Evolutionary conservation across 177 flowering plant species (phyloP).

Genomic region (Vitis hybrid): DNA sequence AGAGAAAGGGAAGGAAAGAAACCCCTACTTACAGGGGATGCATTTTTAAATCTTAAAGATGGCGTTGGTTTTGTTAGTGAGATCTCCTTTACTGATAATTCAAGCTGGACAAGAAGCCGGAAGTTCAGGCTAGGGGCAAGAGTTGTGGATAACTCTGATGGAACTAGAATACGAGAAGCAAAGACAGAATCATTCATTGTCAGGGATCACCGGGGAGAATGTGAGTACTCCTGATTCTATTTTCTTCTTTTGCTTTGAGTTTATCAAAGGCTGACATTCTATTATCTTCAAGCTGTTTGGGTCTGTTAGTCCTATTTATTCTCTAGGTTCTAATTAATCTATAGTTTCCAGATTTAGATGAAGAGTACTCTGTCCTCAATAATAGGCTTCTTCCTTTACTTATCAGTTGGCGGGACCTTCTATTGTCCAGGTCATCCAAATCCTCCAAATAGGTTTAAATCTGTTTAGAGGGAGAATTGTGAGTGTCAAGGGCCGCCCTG

Average conservation of each 20-base stretch:
- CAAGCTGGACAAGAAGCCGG: conserved; percentile 98
- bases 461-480: too few relatives aligned
- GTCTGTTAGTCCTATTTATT: too few relatives aligned
- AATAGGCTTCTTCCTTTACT: too few relatives aligned
- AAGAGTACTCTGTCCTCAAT: too few relatives aligned
- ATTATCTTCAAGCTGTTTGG: too few relatives aligned
- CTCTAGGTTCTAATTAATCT: too few relatives aligned
- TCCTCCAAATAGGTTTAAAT: too few relatives aligned
- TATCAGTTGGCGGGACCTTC: too few relatives aligned
- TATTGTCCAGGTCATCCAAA: too few relatives aligned
- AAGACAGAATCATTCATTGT: conserved; percentile 85
- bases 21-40: conserved; percentile 75
- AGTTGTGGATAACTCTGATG: conserved; percentile 50
- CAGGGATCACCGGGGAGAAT: conserved; percentile 98
- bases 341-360: too few relatives aligned
- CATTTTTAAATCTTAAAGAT: conserved; percentile 47
- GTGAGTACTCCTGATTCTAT: conserved; percentile 48
- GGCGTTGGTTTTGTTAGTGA: conserved; percentile 71
- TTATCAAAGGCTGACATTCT: not conserved
- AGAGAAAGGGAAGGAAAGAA: conserved; percentile 86
- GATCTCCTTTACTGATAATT: conserved; percentile 83
- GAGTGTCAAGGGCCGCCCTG: too few relatives aligned
- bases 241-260: not conserved
- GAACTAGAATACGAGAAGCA: conserved; percentile 68
- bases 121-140: conserved; percentile 89